Evolutionary conservation across 2,329 filamentous ascomycete species (phyloP), one percentile per base, ranked within the genome.

Genomic region (Aspergillus novofumigatus): DNA sequence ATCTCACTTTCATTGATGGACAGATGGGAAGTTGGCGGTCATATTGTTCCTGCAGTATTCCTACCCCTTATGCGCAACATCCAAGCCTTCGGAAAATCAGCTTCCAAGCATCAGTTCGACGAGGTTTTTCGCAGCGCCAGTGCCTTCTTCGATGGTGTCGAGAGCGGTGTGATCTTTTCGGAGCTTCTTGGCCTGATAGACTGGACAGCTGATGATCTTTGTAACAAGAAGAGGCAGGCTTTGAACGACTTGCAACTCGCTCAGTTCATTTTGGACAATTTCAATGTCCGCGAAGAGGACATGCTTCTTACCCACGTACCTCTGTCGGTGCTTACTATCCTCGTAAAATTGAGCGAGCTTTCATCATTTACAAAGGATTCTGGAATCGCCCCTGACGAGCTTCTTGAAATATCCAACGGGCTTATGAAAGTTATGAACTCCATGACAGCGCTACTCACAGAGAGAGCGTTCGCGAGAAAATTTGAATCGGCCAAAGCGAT

Each of bases 1-100:
- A 91, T 97, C 61, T 95, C 92, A 67, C 82, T 97, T 2, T 97
- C 95, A 17, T 80, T 99, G 53, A 97, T 99, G 94, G 94, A 99
- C 75, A 87, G 92, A 57, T 97, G 92, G 92, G 94, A 99, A 72
- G 93, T 99, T 62, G 94, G 94, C 29, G 91, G 91, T 1, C 81
- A 93, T 20, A 86, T 99, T 49, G 88, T 97, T 1, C 90, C 92
- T 0, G 87, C 91, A 59, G 84, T 97, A 14, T 97, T 99, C 68
- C 79, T 97, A 14, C 90, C 92, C 3, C 87, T 93, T 26, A 84
- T 99, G 65, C 83, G 87, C 69, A 95, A 88, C 65, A 87, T 96
- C 41, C 86, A 88, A 62, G 78, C 81, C 49, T 97, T 92, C 75
- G 87, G 92, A 72, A 77, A 79, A 26, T 79, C 78, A 52, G 85